Percentiles rank a stretch among this genome's conserved stretches.
These are phyloP conservation scores for Epicoccum sorghinum DNA, from an alignment of 2,329 filamentous ascomycete genomes.

Conservation along the genomic window DNA sequence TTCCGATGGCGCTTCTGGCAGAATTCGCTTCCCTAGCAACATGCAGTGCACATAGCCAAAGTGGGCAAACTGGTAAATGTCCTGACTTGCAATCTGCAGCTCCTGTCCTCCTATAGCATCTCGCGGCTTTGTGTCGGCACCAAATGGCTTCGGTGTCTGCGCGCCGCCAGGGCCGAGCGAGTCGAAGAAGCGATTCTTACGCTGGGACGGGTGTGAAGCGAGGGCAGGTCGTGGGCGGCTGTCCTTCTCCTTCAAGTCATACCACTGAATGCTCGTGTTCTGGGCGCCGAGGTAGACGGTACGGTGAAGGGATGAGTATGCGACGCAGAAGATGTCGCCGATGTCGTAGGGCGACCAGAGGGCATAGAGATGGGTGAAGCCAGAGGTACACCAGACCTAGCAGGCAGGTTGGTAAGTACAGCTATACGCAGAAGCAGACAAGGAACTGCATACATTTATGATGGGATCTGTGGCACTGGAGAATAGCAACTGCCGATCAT, in stretches of 20 bases:
- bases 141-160: conserved; percentile 73
- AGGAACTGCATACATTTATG: conserved; percentile 68
- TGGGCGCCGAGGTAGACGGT: conserved; percentile 92
- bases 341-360: conserved; percentile 93
- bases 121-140: conserved; percentile 55
- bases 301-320: conserved; percentile 78
- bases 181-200: conserved; percentile 91
- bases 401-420: conserved; percentile 7
- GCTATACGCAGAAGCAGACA: background rate
- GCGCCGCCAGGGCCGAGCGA: conserved; percentile 84
- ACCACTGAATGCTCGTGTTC: conserved; percentile 95
- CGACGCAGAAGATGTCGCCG: conserved; percentile 94
- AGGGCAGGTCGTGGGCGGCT: conserved; percentile 66
- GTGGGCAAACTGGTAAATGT: conserved; percentile 88
- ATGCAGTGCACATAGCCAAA: conserved; percentile 97
- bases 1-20: conserved; percentile 70
- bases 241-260: conserved; percentile 70
- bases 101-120: conserved; percentile 66
- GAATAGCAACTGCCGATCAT: conserved; percentile 77
- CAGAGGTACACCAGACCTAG: conserved; percentile 78
- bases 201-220: conserved; percentile 73
- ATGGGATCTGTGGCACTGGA: conserved; percentile 93
- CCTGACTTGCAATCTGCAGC: conserved; percentile 80
- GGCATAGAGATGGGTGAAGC: conserved; percentile 79
- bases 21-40: conserved; percentile 78